Evolutionary conservation across 2,329 filamentous ascomycete genomes (phyloP).

Genomic region (Cadophora sp.): DNA sequence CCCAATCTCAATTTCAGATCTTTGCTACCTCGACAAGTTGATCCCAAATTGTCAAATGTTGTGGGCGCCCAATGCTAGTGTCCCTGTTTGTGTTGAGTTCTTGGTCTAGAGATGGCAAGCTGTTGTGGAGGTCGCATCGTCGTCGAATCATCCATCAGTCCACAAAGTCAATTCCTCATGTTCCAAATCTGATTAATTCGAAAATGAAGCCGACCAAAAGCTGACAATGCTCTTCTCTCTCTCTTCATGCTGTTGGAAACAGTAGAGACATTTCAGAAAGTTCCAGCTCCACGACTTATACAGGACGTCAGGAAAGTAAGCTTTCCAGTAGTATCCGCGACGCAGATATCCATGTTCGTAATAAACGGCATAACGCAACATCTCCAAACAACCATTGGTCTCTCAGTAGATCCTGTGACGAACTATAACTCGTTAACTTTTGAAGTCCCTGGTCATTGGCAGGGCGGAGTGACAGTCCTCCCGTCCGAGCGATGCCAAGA

Average conservation of each 20-base stretch:
- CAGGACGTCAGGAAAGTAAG: background rate
- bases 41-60: too few species aligned
- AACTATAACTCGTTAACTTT: background rate
- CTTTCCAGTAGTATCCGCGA: background rate
- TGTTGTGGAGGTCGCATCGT: too few species aligned
- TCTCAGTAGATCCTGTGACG: background rate
- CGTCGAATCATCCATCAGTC: background rate
- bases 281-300: background rate
- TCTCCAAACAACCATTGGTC: background rate
- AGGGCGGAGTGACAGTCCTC: background rate
- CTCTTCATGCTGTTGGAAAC: background rate
- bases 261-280: background rate
- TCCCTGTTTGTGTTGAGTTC: too few species aligned
- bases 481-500: background rate
- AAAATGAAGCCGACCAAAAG: background rate
- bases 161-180: background rate
- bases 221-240: too few species aligned
- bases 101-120: too few species aligned
- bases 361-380: background rate
- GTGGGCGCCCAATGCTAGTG: too few species aligned
- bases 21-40: too few species aligned
- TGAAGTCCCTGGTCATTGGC: background rate
- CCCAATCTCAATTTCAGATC: too few species aligned
- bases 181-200: background rate
- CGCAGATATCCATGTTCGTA: background rate